phyloP scores from a whole-genome alignment of 2,329 filamentous ascomycete species.

The Coniella vitis region DNA sequence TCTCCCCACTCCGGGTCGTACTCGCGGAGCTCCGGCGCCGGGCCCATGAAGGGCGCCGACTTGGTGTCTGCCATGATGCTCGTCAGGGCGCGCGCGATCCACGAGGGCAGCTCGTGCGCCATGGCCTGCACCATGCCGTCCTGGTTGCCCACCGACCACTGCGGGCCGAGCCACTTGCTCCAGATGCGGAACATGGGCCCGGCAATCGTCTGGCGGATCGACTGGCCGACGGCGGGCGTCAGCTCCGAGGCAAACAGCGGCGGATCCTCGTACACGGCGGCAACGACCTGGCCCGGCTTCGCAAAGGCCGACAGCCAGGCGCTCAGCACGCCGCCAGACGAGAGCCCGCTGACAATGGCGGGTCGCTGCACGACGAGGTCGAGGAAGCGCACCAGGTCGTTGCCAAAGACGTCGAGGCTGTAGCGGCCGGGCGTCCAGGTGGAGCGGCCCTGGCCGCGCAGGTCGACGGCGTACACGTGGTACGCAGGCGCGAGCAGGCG shows the following conservation, averaged over 20 bases:
- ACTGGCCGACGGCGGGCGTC: conserved; percentile 15
- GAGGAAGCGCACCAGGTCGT: conserved; percentile 17
- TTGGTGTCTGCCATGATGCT: conserved; percentile 13
- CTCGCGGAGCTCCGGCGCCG: conserved; percentile 12
- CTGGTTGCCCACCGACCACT: conserved; percentile 15
- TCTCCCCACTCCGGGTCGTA: conserved; percentile 17
- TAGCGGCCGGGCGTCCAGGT: conserved; percentile 19
- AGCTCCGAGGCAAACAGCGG: conserved; percentile 16
- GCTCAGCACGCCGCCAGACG: conserved; percentile 16
- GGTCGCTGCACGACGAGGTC: conserved; percentile 16
- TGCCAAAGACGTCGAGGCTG: conserved; percentile 16
- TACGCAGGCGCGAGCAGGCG: conserved; percentile 14
- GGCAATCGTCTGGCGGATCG: conserved; percentile 10
- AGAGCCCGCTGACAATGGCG: conserved; percentile 16
- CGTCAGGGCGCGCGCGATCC: conserved; percentile 11
- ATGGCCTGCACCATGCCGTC: conserved; percentile 16
- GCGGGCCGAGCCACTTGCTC: conserved; percentile 18
- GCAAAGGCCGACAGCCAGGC: conserved; percentile 18
- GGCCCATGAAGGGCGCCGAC: conserved; percentile 7
- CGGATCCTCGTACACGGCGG: conserved; percentile 17
- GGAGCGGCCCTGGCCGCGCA: conserved; percentile 17
- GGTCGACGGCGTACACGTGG: conserved; percentile 18
- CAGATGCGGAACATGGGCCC: conserved; percentile 16
- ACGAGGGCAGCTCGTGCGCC: conserved; percentile 13
- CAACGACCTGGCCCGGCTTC: conserved; percentile 15